These are phyloP conservation scores for Botrytis cinerea DNA, from an alignment of 2,329 filamentous ascomycete genomes.

Conservation along the genomic window DNA sequence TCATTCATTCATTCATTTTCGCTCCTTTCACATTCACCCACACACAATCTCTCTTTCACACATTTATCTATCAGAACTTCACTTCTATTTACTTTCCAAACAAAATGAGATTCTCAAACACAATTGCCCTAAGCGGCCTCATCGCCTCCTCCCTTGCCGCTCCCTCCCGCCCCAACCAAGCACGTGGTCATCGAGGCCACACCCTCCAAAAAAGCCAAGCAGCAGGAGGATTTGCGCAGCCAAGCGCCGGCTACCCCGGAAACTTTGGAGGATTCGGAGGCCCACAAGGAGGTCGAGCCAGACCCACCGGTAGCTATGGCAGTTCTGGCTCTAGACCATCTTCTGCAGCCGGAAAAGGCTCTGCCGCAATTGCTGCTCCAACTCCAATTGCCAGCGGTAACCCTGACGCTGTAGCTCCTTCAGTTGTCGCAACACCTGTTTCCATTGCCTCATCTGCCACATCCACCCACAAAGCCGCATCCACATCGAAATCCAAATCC, in stretches of 20 bases:
- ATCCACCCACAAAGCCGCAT: not conserved
- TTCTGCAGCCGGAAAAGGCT: too few relatives aligned
- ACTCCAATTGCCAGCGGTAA: too few relatives aligned
- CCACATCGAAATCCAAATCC: not conserved
- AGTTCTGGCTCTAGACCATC: too few relatives aligned
- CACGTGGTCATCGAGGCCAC: not conserved
- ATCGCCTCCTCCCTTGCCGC: conserved; percentile 7
- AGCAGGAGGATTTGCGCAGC: not conserved
- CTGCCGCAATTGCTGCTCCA: too few relatives aligned
- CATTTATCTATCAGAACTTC: too few relatives aligned
- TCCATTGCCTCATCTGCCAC: not conserved
- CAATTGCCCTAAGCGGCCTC: not conserved
- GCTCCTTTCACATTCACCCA: not conserved
- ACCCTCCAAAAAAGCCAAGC: not conserved
- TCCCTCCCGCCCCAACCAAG: not conserved
- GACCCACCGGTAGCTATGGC: not conserved
- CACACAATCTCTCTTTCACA: not conserved
- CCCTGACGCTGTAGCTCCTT: not conserved
- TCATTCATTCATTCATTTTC: not conserved
- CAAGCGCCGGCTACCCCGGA: not conserved
- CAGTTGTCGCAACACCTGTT: not conserved
- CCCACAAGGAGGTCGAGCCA: not conserved
- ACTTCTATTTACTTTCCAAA: too few relatives aligned
- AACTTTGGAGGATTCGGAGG: not conserved
- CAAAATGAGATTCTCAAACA: conserved; percentile 7